These are phyloP conservation scores for Penium margaritaceum DNA, from an alignment of 139 green algal species.

Conservation along the genomic window DNA sequence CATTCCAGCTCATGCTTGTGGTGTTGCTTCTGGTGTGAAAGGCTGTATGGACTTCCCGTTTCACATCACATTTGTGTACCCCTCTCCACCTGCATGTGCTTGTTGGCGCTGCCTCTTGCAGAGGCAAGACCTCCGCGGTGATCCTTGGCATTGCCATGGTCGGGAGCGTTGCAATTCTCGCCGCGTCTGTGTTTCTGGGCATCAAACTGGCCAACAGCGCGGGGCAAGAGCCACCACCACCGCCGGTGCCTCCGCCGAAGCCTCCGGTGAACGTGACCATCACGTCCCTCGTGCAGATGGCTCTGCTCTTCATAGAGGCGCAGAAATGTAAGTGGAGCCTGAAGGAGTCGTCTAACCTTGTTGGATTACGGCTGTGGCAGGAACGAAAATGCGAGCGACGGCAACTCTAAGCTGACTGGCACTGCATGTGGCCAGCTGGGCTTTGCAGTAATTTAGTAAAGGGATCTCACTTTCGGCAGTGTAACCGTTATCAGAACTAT, in stretches of 20 bases:
- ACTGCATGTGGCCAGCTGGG: too few relatives aligned
- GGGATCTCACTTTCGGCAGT: too few relatives aligned
- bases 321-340: slow-evolving; percentile 54
- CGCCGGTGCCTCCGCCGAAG: not conserved
- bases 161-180: slow-evolving; percentile 32
- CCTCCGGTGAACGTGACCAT: slow-evolving; percentile 11
- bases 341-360: too few relatives aligned
- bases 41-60: not conserved
- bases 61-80: not conserved
- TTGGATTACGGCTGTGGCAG: too few relatives aligned
- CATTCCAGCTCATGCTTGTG: not conserved
- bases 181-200: slow-evolving; percentile 17
- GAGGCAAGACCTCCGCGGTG: slow-evolving; percentile 14
- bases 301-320: slow-evolving; percentile 57
- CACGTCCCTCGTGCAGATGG: slow-evolving; percentile 23
- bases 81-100: not conserved
- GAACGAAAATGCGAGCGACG: too few relatives aligned
- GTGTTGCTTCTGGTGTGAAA: not conserved
- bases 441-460: too few relatives aligned
- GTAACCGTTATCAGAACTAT: too few relatives aligned
- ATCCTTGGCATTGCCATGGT: slow-evolving; percentile 24
- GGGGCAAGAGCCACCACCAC: slow-evolving; percentile 13
- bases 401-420: too few relatives aligned
- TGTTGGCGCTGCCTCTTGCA: not conserved
- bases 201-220: slow-evolving; percentile 3